Conservation (phyloP, 176 grass and related monocot species). For the Oryza rufipogon region DNA sequence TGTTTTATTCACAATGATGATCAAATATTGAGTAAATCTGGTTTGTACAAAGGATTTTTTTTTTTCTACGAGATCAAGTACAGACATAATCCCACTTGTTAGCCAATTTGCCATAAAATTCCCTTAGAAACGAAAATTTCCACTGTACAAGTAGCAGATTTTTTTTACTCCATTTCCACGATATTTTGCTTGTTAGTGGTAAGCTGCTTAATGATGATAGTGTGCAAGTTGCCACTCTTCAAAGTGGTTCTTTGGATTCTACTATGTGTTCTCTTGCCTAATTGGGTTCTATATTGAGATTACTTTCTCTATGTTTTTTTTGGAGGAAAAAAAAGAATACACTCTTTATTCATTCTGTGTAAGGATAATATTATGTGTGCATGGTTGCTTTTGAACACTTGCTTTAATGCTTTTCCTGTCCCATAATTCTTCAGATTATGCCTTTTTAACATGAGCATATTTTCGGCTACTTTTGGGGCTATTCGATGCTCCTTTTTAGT, state of each 20-base stretch:
- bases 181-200: slow-evolving; percentile 25
- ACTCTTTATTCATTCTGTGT: neutral
- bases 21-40: slow-evolving; percentile 25
- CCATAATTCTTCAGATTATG: neutral
- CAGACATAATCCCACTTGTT: slow-evolving; percentile 30
- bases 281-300: slow-evolving; percentile 27
- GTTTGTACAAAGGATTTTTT: slow-evolving; percentile 46
- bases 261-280: no score
- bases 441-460: neutral
- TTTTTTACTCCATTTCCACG: neutral
- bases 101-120: slow-evolving; percentile 10
- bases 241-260: no score
- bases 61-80: slow-evolving; percentile 36
- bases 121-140: slow-evolving; percentile 2
- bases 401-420: neutral
- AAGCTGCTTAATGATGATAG: neutral
- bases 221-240: neutral
- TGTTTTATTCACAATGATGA: slow-evolving; percentile 20
- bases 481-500: neutral
- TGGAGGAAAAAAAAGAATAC: neutral
- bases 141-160: slow-evolving; percentile 33
- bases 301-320: neutral
- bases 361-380: neutral
- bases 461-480: neutral
- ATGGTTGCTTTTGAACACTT: slow-evolving; percentile 18